These are phyloP conservation scores for Candida golubevii DNA, from an alignment of 805 yeast genomes.

Conservation along the genomic window DNA sequence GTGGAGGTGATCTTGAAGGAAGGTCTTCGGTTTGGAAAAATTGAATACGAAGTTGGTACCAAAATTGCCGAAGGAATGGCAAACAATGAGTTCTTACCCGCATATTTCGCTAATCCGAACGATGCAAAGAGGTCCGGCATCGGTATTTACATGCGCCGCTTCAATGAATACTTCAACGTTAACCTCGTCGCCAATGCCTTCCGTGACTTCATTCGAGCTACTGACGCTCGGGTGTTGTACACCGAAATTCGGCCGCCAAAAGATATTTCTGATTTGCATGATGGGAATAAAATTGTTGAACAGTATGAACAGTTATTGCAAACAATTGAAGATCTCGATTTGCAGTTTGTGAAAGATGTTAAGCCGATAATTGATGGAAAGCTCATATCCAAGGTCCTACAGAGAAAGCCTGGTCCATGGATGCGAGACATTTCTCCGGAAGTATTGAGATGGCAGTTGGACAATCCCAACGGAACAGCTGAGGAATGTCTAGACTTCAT, in stretches of 20 bases:
- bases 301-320: slow-evolving; percentile 32
- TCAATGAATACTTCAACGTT: slow-evolving; percentile 49
- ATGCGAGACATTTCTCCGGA: slow-evolving; percentile 52
- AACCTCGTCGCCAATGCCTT: slow-evolving; percentile 36
- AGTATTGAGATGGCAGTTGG: slow-evolving; percentile 72
- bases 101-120: slow-evolving; percentile 12
- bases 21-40: slow-evolving; percentile 62
- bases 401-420: slow-evolving; percentile 85
- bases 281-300: slow-evolving; percentile 9
- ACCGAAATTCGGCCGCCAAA: slow-evolving; percentile 1
- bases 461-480: slow-evolving; percentile 52
- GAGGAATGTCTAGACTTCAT: slow-evolving; percentile 53
- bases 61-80: slow-evolving; percentile 30
- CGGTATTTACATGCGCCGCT: slow-evolving; percentile 55
- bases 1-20: slow-evolving; percentile 55
- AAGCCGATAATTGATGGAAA: slow-evolving; percentile 79
- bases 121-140: slow-evolving; percentile 47
- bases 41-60: slow-evolving; percentile 49
- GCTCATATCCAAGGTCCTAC: slow-evolving; percentile 46
- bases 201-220: slow-evolving; percentile 18
- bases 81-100: slow-evolving; percentile 16
- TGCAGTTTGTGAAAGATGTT: slow-evolving; percentile 43
- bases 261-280: neutral
- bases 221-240: neutral
- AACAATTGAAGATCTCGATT: slow-evolving; percentile 26